Base-by-base conservation (phyloP, 768 basidiomycete species). In the Pisolithus marmoratus region DNA sequence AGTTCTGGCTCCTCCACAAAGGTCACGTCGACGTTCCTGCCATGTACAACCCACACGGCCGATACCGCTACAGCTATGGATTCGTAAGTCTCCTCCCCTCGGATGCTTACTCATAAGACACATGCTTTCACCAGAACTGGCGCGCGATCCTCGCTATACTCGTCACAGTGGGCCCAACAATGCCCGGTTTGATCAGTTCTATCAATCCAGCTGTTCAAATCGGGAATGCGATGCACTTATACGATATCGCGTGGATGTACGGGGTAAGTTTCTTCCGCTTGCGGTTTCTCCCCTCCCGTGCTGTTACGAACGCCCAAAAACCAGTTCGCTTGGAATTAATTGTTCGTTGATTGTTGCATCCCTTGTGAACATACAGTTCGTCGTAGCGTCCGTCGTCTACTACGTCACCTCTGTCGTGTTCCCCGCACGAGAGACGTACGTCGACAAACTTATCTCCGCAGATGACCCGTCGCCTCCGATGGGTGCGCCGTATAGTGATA, bases 1-100 rank as follows among this genome's bases (percentile, higher is more conserved):
- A 89, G 80, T 91, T 86, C 63, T 93, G 86, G 87, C 63, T 93
- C 44, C 73, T 94, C 15, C 86, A 90, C 61, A 72, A 68, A 54
- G 71, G 83, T 27, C 80, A 79, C 20, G 81, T 91, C 8, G 87
- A 94, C 60, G 86, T 94, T 2, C 87, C 88, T 4, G 82, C 87
- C 2, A 85, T 94, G 78, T 94, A 93, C 62, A 78, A 82, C 58
- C 90, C 87, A 17, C 69, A 80, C 42, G 88, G 89, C 2, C 76
- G 85, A 53, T 94, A 94, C 65, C 72, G 77, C n/a, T 94, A 92
- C 66, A 79, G 73, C 62, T 74, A 74, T 49, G 90, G 91, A 48
- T 76, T 86, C 48, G 89, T 89, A 64, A 55, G 83, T 73, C n/a
- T 41, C 41, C 22, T 57, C 12, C n/a, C n/a, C 9, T 8, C 26